Conservation (phyloP, 495 filamentous ascomycete species). For the Thozetella sp. region DNA sequence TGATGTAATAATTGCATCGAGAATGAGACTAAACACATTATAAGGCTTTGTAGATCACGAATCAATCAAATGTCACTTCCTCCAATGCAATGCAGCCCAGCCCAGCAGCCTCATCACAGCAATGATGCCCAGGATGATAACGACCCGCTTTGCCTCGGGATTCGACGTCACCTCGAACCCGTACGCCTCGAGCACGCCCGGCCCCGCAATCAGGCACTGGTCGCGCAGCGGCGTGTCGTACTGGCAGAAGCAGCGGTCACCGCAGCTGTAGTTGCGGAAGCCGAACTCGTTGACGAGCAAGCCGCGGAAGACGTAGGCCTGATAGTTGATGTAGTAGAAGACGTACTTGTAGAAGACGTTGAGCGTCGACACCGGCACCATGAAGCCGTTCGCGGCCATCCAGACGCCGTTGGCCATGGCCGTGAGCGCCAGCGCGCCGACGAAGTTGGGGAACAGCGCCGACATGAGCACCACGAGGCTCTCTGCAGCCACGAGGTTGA, state of each 20-base stretch:
- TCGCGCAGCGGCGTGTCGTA: conserved; percentile 61
- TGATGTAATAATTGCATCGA: no score
- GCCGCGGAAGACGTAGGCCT: conserved; percentile 82
- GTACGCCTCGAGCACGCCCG: conserved; percentile 66
- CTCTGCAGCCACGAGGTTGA: conserved; percentile 80
- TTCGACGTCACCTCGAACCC: no score
- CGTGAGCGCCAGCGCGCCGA: conserved; percentile 71
- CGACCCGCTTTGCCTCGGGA: no score
- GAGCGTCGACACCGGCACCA: conserved; percentile 68
- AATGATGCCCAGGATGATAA: no score
- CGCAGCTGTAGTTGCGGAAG: conserved; percentile 62
- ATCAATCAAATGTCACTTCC: no score
- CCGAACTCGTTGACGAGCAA: conserved; percentile 90
- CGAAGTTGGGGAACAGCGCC: conserved; percentile 74
- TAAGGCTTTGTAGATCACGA: no score
- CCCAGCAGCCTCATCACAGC: no score
- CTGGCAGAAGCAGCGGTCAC: conserved; percentile 62
- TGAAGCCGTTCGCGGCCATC: conserved; percentile 83
- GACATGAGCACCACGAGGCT: conserved; percentile 77
- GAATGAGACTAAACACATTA: no score
- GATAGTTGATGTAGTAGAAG: conserved; percentile 84
- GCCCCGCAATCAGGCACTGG: conserved; percentile 69
- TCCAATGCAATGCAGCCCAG: no score
- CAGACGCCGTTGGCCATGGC: conserved; percentile 85
- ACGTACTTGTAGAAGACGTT: conserved; percentile 86